phyloP scores from a whole-genome alignment of 768 basidiomycete species.

The Paxillus ammoniavirescens region DNA sequence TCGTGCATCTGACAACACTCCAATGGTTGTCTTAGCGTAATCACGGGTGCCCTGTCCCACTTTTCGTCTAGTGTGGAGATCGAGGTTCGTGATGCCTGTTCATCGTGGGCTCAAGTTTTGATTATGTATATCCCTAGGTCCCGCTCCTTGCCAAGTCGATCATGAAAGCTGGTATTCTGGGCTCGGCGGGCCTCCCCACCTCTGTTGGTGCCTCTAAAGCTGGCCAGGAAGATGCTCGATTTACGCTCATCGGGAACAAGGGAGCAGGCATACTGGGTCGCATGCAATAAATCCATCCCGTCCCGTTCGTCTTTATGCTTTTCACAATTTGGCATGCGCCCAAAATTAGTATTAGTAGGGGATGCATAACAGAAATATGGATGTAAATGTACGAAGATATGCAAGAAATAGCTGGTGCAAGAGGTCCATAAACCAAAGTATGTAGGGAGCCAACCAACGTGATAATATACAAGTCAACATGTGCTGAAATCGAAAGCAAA shows the following conservation, averaged over 20 bases:
- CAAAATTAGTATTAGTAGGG: neutral
- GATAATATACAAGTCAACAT: too few relatives aligned
- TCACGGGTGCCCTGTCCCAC: constrained; percentile 38
- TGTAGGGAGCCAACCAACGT: too few relatives aligned
- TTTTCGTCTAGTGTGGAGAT: constrained; percentile 43
- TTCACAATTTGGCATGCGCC: neutral
- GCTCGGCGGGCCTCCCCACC: constrained; percentile 47
- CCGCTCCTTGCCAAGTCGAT: constrained; percentile 54
- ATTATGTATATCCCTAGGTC: constrained; percentile 37
- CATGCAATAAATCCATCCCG: neutral
- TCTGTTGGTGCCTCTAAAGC: constrained; percentile 40
- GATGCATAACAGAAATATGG: neutral
- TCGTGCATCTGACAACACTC: too few relatives aligned
- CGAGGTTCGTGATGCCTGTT: constrained; percentile 32
- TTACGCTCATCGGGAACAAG: constrained; percentile 56
- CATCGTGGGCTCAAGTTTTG: neutral
- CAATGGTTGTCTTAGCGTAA: constrained; percentile 31
- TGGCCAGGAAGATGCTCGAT: constrained; percentile 38
- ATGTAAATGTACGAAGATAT: neutral
- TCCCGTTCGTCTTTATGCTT: neutral
- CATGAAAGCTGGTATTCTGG: constrained; percentile 51
- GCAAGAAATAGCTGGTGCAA: neutral
- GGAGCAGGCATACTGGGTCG: constrained; percentile 44
- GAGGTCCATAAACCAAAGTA: too few relatives aligned
- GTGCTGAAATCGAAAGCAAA: too few relatives aligned